phyloP scores from a whole-genome alignment of 2,329 filamentous ascomycete genomes.

The Microsporum canis region DNA sequence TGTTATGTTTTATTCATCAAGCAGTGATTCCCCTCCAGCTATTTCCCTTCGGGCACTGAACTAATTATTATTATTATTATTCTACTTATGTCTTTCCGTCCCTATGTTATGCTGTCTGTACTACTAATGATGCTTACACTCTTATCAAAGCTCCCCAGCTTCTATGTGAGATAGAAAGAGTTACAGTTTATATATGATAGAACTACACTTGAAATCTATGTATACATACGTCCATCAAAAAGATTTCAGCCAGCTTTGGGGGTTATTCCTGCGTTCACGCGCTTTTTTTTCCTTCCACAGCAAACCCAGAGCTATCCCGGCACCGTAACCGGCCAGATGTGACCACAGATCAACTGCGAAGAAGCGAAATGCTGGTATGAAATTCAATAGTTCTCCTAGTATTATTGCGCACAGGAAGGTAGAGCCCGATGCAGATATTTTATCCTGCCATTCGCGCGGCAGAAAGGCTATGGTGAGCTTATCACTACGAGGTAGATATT shows the following conservation, averaged over 20 bases:
- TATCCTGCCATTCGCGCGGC: conserved; percentile 29
- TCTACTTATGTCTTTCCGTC: background rate
- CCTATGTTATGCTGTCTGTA: background rate
- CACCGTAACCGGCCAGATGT: conserved; percentile 33
- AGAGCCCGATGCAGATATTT: conserved; percentile 33
- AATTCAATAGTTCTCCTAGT: conserved; percentile 26
- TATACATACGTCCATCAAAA: background rate
- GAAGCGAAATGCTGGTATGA: conserved; percentile 23
- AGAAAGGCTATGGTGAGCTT: conserved; percentile 34
- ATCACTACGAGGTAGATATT: conserved; percentile 21
- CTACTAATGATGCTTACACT: background rate
- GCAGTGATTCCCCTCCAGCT: background rate
- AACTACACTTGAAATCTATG: background rate
- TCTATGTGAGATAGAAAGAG: background rate
- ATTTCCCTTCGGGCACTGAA: background rate
- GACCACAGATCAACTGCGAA: conserved; percentile 31
- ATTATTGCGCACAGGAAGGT: conserved; percentile 29
- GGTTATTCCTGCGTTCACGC: conserved; percentile 13
- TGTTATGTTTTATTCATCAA: background rate
- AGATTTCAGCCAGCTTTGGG: background rate
- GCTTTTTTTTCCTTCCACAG: conserved; percentile 16
- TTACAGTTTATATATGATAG: no score
- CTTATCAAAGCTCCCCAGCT: background rate
- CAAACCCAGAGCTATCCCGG: conserved; percentile 24
- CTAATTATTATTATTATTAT: background rate